Conservation (phyloP, 2,329 filamentous ascomycete species). For the Fusarium succisae region DNA sequence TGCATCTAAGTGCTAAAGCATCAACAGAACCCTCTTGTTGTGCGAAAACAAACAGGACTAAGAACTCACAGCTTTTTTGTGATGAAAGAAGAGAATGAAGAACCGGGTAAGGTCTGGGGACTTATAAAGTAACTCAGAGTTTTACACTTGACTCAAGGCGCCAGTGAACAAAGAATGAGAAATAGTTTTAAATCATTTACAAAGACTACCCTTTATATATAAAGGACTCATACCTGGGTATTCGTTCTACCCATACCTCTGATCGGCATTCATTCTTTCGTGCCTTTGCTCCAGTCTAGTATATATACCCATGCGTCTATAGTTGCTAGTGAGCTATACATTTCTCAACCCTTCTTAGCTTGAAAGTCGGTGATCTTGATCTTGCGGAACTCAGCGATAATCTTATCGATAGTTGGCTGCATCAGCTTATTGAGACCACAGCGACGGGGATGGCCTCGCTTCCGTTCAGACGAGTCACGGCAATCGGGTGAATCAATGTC, state of each 20-base stretch:
- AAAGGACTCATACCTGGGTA: background rate
- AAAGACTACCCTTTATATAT: accelerated
- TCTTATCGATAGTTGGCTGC: background rate
- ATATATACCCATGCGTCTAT: background rate
- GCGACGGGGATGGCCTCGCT: background rate
- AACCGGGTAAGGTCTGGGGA: too few relatives aligned
- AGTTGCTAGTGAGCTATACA: accelerated
- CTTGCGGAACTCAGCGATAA: accelerated
- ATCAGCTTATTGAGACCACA: background rate
- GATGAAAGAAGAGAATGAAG: too few relatives aligned
- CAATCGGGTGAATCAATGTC: background rate
- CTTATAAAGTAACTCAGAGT: too few relatives aligned
- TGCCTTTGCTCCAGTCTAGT: too few relatives aligned
- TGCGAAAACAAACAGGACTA: too few relatives aligned
- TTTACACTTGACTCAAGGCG: too few relatives aligned
- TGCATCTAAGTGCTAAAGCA: background rate
- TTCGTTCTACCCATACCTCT: background rate
- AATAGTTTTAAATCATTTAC: too few relatives aligned
- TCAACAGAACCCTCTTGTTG: too few relatives aligned
- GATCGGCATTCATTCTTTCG: background rate
- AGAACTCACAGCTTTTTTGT: too few relatives aligned
- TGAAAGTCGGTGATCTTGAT: background rate
- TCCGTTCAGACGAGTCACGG: accelerated
- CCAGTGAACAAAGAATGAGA: too few relatives aligned
- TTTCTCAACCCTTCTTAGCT: background rate